Percentiles rank a stretch among this genome's conserved stretches.
Conservation (phyloP, 1,284 basidiomycete species). For the Ganoderma resinaceum region DNA sequence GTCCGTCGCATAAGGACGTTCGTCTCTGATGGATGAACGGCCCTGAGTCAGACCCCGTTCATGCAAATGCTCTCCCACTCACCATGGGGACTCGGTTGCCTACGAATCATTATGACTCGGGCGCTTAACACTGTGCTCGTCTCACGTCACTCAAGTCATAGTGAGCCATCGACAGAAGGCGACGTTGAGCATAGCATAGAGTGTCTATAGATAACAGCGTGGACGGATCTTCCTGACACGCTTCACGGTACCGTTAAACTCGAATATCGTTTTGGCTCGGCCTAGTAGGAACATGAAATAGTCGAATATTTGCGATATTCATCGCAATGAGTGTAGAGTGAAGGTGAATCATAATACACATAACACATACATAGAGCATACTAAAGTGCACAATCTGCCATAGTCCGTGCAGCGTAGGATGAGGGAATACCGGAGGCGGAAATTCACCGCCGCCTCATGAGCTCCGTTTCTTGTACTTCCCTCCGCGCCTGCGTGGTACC, state of each 20-base stretch:
- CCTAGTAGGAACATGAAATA: background rate
- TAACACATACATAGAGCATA: constrained; percentile 3
- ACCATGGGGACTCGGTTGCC: background rate
- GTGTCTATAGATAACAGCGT: background rate
- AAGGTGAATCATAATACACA: background rate
- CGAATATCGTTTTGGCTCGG: background rate
- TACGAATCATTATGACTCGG: background rate
- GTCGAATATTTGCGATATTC: background rate
- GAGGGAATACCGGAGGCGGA: background rate
- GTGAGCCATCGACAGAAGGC: background rate
- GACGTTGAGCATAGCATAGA: background rate
- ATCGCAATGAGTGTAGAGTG: too few species aligned
- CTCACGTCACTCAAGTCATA: background rate
- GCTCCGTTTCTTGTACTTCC: constrained; percentile 30
- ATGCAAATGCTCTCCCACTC: background rate
- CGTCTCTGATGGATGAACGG: background rate
- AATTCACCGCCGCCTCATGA: background rate
- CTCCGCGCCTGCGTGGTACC: constrained; percentile 21
- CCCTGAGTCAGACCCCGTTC: background rate
- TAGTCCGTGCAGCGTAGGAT: background rate
- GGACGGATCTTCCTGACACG: background rate
- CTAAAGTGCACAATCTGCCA: background rate
- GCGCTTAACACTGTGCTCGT: background rate
- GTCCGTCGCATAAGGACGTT: background rate
- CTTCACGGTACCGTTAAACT: background rate